Conservation (phyloP, 306 rosid species). For the Senna siamea region DNA sequence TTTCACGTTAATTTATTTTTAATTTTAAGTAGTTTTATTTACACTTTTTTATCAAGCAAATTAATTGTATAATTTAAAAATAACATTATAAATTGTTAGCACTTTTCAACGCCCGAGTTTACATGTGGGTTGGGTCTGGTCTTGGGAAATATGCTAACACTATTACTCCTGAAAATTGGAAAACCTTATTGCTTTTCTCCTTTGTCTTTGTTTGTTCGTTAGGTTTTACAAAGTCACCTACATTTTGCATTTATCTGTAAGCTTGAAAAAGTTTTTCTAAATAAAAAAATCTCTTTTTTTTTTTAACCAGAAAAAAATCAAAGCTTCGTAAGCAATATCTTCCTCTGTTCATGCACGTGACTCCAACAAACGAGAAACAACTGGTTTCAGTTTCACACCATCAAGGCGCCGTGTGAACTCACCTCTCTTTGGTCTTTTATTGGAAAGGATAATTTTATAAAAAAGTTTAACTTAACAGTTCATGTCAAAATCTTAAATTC, state of each 20-base stretch:
- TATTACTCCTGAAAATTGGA: background rate
- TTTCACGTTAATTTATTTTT: too few species aligned
- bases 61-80: too few species aligned
- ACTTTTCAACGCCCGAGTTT: background rate
- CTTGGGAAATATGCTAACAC: too few species aligned
- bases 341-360: background rate
- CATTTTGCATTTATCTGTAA: background rate
- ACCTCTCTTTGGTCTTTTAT: background rate
- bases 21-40: too few species aligned
- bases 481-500: too few species aligned
- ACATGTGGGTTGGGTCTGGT: background rate
- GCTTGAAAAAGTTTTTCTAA: background rate
- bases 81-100: too few species aligned
- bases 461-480: too few species aligned
- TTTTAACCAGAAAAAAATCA: too few species aligned
- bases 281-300: too few species aligned
- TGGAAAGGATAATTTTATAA: background rate
- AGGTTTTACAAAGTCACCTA: background rate
- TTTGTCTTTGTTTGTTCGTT: background rate
- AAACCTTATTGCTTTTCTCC: background rate
- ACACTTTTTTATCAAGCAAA: background rate
- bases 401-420: background rate
- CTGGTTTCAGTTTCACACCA: background rate
- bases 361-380: background rate
- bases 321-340: background rate